Evolutionary conservation across 345 rosid species (phyloP).

Genomic region (Gossypium sturtianum): DNA sequence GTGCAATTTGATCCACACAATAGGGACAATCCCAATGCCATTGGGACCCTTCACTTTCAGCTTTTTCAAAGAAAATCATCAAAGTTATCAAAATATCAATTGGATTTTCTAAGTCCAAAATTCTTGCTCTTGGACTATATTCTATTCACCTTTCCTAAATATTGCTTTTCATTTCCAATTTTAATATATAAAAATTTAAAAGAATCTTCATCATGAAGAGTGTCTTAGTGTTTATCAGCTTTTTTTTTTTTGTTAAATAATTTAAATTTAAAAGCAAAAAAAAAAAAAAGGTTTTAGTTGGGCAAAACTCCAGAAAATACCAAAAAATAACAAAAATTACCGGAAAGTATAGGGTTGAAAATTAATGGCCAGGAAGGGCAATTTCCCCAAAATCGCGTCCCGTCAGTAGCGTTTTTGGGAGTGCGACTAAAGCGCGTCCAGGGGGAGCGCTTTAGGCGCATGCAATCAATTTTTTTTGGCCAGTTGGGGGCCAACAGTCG

Average conservation of each 20-base stretch:
- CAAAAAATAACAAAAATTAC: too few relatives aligned
- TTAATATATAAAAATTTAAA: background rate
- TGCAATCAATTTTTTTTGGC: too few relatives aligned
- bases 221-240: background rate
- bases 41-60: background rate
- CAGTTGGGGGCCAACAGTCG: too few relatives aligned
- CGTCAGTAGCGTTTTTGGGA: too few relatives aligned
- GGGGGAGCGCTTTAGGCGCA: too few relatives aligned
- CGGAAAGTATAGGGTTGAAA: too few relatives aligned
- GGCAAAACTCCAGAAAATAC: too few relatives aligned
- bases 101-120: background rate
- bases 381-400: too few relatives aligned
- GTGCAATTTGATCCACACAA: too few relatives aligned
- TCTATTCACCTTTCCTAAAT: background rate
- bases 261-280: background rate
- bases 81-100: background rate
- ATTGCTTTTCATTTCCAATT: background rate
- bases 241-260: background rate
- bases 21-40: background rate
- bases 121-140: background rate
- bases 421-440: too few relatives aligned
- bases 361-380: too few relatives aligned
- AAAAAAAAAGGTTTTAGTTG: too few relatives aligned
- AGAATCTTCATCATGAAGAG: slow-evolving; percentile 1
- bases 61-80: background rate